Evolutionary conservation across 345 rosid species (phyloP).

Genomic region (Moricandia arvensis): DNA sequence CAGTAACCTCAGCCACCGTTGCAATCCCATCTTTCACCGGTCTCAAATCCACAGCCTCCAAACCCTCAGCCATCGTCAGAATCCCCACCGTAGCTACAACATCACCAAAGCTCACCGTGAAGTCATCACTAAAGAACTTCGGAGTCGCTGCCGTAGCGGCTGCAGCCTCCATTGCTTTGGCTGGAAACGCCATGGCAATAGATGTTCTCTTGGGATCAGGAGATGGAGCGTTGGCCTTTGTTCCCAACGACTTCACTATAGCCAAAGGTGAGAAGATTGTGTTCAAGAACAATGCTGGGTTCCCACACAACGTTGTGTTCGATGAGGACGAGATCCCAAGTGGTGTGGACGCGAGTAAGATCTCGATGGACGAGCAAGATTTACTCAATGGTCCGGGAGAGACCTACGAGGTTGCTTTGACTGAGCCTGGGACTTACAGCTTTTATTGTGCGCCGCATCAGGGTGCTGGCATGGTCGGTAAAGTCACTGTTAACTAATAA

Average conservation of each 20-base stretch:
- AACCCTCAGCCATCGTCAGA: slow-evolving; percentile 39
- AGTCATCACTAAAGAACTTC: slow-evolving; percentile 32
- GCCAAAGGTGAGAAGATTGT: slow-evolving; percentile 78
- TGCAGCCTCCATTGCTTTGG: slow-evolving; percentile 51
- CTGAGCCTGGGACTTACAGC: slow-evolving; percentile 67
- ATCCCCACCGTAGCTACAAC: slow-evolving; percentile 4
- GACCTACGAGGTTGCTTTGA: slow-evolving; percentile 60
- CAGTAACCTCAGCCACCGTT: slow-evolving; percentile 74
- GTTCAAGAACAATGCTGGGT: slow-evolving; percentile 93
- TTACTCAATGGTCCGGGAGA: slow-evolving; percentile 73
- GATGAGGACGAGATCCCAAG: slow-evolving; percentile 85
- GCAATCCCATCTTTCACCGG: slow-evolving; percentile 83
- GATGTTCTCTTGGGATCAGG: slow-evolving; percentile 65
- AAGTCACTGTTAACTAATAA: slow-evolving; percentile 70
- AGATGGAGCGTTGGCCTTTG: slow-evolving; percentile 67
- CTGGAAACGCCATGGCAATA: slow-evolving; percentile 82
- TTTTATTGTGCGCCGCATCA: slow-evolving; percentile 96
- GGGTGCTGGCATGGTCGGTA: slow-evolving; percentile 96
- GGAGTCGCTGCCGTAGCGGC: slow-evolving; percentile 31
- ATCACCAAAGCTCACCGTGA: slow-evolving; percentile 26
- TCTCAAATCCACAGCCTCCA: slow-evolving; percentile 48
- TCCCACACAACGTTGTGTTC: slow-evolving; percentile 91
- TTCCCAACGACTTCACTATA: slow-evolving; percentile 56
- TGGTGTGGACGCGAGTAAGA: slow-evolving; percentile 78
- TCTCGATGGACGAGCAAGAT: slow-evolving; percentile 80